phyloP scores from a whole-genome alignment of 345 rosid genomes.

The Populus davidiana region DNA sequence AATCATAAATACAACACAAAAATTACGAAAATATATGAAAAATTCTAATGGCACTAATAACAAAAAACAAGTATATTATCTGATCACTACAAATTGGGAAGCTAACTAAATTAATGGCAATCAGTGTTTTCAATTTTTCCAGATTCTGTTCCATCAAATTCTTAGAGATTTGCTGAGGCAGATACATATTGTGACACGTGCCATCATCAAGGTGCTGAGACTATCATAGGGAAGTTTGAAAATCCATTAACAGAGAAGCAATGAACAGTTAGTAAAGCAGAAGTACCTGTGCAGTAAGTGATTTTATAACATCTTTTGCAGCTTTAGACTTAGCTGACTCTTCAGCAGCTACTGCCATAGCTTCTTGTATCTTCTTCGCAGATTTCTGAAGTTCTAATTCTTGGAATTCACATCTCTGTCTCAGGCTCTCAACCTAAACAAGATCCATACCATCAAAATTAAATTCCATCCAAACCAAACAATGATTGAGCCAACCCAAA shows the following conservation, averaged over 20 bases:
- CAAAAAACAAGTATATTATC: not conserved
- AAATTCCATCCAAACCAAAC: not conserved
- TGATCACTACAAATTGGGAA: not conserved
- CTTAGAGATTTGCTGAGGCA: not conserved
- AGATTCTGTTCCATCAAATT: not conserved
- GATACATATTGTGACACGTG: not conserved
- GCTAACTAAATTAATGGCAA: not conserved
- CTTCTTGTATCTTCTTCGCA: conserved; percentile 77
- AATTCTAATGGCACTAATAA: not conserved
- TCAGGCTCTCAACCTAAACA: conserved; percentile 70
- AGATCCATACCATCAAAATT: conserved; percentile 21
- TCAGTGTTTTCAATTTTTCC: not conserved
- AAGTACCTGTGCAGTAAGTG: conserved; percentile 83
- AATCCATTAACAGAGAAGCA: not conserved
- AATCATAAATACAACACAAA: not conserved
- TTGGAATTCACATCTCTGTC: conserved; percentile 75
- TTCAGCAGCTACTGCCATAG: conserved; percentile 62
- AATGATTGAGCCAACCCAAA: not conserved
- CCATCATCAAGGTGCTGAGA: not conserved
- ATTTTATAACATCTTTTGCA: conserved; percentile 93
- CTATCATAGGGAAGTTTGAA: not conserved
- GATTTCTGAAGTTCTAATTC: conserved; percentile 82
- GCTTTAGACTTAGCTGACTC: conserved; percentile 83
- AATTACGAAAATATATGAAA: not conserved
- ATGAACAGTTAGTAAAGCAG: conserved; percentile 2